phyloP scores from a whole-genome alignment of 192 early-diverging fungal species.

The Pilaira anomala region DNA sequence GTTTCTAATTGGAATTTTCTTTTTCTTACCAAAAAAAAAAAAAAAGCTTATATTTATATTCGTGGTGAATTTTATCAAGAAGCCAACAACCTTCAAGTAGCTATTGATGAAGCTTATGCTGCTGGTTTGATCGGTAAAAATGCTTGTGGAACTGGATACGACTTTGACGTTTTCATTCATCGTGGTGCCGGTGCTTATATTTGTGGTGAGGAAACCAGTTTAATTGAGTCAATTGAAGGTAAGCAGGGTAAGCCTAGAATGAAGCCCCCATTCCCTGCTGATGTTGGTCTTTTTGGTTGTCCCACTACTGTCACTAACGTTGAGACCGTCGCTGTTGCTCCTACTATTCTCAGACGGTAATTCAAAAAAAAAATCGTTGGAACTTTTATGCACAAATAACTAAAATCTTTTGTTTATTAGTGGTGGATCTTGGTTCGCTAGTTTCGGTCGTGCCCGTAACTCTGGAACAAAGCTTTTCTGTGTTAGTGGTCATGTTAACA shows the following conservation, averaged over 20 bases:
- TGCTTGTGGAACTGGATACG: constrained; percentile 92
- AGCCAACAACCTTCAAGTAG: constrained; percentile 86
- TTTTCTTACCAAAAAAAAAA: too few relatives aligned
- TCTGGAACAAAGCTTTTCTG: constrained; percentile 96
- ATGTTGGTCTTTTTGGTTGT: constrained; percentile 97
- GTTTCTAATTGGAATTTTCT: neutral
- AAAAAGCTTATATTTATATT: constrained; percentile 96
- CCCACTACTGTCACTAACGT: constrained; percentile 99
- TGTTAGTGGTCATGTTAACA: constrained; percentile 97
- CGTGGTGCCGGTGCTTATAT: constrained; percentile 98
- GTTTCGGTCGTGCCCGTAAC: constrained; percentile 91
- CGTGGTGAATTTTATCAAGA: constrained; percentile 99
- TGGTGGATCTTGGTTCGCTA: constrained; percentile 91
- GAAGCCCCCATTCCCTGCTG: constrained; percentile 99
- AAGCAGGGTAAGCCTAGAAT: constrained; percentile 98
- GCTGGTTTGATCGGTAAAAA: constrained; percentile 98
- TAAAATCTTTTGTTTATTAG: constrained; percentile 31
- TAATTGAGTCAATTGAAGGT: constrained; percentile 90
- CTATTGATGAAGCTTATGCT: constrained; percentile 96
- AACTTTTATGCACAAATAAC: neutral
- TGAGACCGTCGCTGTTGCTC: constrained; percentile 97
- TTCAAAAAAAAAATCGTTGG: neutral
- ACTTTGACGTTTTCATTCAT: constrained; percentile 97
- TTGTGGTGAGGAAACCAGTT: constrained; percentile 93
- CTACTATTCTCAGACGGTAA: constrained; percentile 70